Base-by-base conservation (phyloP, 2,329 filamentous ascomycete species). In the Aspergillus texensis region DNA sequence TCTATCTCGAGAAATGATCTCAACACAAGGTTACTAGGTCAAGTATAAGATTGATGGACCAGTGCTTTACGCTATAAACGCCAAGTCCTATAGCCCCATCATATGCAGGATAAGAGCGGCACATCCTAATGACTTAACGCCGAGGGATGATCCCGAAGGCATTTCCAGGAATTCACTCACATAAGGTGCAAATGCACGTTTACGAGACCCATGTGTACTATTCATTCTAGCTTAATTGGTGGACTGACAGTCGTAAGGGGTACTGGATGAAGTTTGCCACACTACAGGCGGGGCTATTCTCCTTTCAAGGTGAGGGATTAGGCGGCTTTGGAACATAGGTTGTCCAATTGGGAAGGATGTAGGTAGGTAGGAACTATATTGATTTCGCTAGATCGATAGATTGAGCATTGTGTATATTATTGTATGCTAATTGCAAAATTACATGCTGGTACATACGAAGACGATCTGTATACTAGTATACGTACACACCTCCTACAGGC, bases 101-200 rank as follows among this genome's bases (percentile, higher is more conserved):
- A 39, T 48, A 56, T 56, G 60, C 60, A 62, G 36, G 43, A 30
- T 36, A 34, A 41, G 24, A 39, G 30, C 52, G 21, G 34, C 48
- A 28, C 58, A 57, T 46, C 60, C 43, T 46, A 26, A 46, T 30
- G 45, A 52, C 32, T 43, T 50, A 55, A 30, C 55, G 50, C 55
- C 32, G 46, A 60, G 39, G n/a, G 54, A 48, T 21, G 41, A 45
- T 50, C 39, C 26, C 34, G 41, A 57, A 41, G 48, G 55, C 24
- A 58, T 45, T 61, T 63, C 61, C 61, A 57, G 63, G 57, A 63
- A 61, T 43, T 45, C 58, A 58, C 14, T 26, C 36, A 30, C 57
- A 63, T 58, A 36, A 63, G 26, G 52, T 52, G 45, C 55, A 41
- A 34, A 46, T 57, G 53, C 63, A 65, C 63, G 54, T 65, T 63